Evolutionary conservation across 2,329 filamentous ascomycete species (phyloP), one percentile per base, ranked within the genome.

Genomic region (Thermomyces lanuginosus): DNA sequence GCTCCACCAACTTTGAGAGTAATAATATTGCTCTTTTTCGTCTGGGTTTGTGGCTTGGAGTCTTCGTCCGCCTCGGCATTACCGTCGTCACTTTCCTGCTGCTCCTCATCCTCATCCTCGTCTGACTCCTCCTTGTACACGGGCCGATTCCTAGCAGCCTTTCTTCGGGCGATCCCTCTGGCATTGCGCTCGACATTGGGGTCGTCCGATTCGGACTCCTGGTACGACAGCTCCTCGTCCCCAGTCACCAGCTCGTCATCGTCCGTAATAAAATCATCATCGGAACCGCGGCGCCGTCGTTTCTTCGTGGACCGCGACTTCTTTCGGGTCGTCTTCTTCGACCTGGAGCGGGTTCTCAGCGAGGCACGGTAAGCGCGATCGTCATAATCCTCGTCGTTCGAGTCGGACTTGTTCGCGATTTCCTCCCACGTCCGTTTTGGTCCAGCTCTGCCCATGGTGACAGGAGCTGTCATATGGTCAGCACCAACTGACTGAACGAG

Each of bases 91-190:
- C 42, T 27, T 5, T 30, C 31, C 1, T 26, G 23, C 7, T 15
- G 13, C 15, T 45, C 34, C 6, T 39, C 31, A 29, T 56, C 50
- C 29, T 50, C 48, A 35, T 58, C 59, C 6, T 48, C 42, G 20
- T 43, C 44, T 17, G 61, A 57, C 14, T 62, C 60, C 43, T 72
- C 68, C 36, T 69, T 60, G 56, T 74, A 73, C 16, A 56, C 59
- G 22, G 63, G 56, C 13, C 50, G 46, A 38, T 68, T 64, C 41
- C 64, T 64, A 7, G 64, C 61, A n/a, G 60, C 64, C 32, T 57
- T 57, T 35, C 71, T 62, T 36, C 64, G 60, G 22, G 62, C 58
- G 24, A 66, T 56, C 18, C 70, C 70, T 26, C 66, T 64, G 10
- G 65, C 63, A 39, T 71, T 72, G 31, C 61, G 55, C 40, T 67